Evolutionary conservation across 202 grass and related monocot genomes (phyloP), one percentile per base, ranked within the genome.

Genomic region (Panicum virgatum): DNA sequence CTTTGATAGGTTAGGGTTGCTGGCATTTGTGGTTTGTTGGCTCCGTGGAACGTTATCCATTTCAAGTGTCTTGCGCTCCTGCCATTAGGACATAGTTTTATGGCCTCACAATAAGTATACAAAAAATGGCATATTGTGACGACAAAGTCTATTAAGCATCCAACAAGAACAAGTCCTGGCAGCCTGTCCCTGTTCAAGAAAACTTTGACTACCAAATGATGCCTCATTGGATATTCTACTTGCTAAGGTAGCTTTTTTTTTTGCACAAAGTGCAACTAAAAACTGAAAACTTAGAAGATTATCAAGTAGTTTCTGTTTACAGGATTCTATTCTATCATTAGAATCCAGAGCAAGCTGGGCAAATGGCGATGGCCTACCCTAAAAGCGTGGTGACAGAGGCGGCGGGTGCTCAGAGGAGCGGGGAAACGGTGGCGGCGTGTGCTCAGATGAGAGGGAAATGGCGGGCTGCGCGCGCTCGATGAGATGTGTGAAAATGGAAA

Each of bases 51-150:
- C 32, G 26, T 32, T 32, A 19, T 48, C 67, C 1, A 10, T 4
- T 71, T 71, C 13, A 48, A 20, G 26, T 48, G 3, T 71, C 53
- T 73, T 73, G n/a, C n/a, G n/a, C n/a, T n/a, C n/a, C n/a, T 73
- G 47, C 46, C 72, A 47, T 22, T 9, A 63, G 18, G 63, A 37
- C 11, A 64, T 48, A 9, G 19, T 72, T 60, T 72, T 23, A 47
- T 62, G 48, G 22, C 19, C 34, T 39, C 52, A 72, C 12, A 72
- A 11, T 59, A 14, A 5, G 10, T 30, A 70, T 46, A 27, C 5
- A 47, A 59, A 61, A 48, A 3, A 84, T 69, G 9, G 7, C n/a
- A 25, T 38, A 15, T 60, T 27, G 7, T 52, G n/a, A n/a, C n/a
- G 16, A 63, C 63, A 67, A 36, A 22, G 77, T 44, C 8, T 69